Evolutionary conservation across 2,329 filamentous ascomycete genomes (phyloP).

Genomic region (Elsinoe australis): DNA sequence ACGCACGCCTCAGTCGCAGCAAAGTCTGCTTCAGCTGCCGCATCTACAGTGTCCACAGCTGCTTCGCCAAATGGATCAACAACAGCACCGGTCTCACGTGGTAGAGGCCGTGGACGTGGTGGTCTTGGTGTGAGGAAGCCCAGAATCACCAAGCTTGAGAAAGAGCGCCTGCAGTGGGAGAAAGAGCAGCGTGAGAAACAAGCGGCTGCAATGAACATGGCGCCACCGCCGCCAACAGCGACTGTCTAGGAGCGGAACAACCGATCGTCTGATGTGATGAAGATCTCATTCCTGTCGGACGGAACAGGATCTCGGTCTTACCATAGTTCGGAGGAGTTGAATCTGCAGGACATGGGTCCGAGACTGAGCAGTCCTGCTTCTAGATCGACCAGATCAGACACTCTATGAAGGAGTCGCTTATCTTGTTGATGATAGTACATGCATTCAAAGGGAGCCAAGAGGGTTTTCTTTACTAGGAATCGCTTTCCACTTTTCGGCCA

Average conservation of each 20-base stretch:
- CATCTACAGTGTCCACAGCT: conserved; percentile 6
- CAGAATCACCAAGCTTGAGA: conserved; percentile 77
- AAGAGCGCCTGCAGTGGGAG: conserved; percentile 70
- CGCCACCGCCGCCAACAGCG: not conserved
- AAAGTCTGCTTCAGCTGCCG: conserved; percentile 21
- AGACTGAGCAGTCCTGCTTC: no score
- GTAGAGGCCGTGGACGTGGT: conserved; percentile 60
- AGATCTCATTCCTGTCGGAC: no score
- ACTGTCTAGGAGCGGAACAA: not conserved
- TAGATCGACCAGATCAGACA: no score
- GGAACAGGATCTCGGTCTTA: no score
- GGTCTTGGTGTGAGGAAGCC: conserved; percentile 70
- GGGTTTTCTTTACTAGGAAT: no score
- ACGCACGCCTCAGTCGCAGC: conserved; percentile 27
- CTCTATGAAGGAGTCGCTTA: no score
- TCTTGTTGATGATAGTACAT: no score
- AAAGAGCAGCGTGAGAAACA: conserved; percentile 64
- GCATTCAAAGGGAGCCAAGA: no score
- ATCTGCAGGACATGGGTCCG: no score
- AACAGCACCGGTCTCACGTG: conserved; percentile 31
- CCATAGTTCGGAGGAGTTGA: no score
- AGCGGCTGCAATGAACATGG: conserved; percentile 24
- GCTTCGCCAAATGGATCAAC: conserved; percentile 11
- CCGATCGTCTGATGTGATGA: not conserved
- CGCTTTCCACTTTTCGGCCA: no score